Evolutionary conservation across 495 filamentous ascomycete species (phyloP), one percentile per base, ranked within the genome.

Genomic region (Neurospora sp.): DNA sequence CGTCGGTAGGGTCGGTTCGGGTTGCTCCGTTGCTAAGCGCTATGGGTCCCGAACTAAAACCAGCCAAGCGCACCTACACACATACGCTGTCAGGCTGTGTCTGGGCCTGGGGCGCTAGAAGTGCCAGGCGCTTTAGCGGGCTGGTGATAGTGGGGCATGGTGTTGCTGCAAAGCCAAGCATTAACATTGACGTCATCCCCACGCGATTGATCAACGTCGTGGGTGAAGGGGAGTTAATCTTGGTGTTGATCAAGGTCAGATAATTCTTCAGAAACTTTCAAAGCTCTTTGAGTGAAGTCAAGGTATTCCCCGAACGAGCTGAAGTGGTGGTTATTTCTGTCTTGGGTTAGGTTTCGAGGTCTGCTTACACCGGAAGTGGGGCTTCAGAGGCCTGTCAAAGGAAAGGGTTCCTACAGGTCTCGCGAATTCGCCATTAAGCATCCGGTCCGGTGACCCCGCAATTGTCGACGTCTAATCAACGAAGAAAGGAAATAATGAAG

Each of bases 381-480:
- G 20, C 48, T 27, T 59, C 44, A 48, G 8, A 22, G 44, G 44
- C 44, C 44, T 48, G 9, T 22, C 4, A 3, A 53, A 22, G 20
- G 20, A 3, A 53, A 22, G 20, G 20, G 20, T 59, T 27, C 48
- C 48, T 59, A 53, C n/a, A 48, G 44, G 44, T 48, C n/a, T n/a
- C 44, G 44, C 44, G 44, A 48, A 22, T 48, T 48, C 48, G 48
- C 48, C 4, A 59, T 59, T 22, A 59, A 61, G 27, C 53, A 61
- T 61, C 22, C 12, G 22, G 53, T 61, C 53, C 6, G 12, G 53
- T 53, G 70, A 71, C 72, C 72, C 72, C 72, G 72, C 72, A 73
- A 71, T 73, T 71, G 37, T 65, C 45, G 31, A 70, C 40, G 17
- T 20, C 38, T 39, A 35, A n/a, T 8, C 3, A 35, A 16, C 40